phyloP scores from a whole-genome alignment of 257 asterid species.

The Nemophila menziesii region DNA sequence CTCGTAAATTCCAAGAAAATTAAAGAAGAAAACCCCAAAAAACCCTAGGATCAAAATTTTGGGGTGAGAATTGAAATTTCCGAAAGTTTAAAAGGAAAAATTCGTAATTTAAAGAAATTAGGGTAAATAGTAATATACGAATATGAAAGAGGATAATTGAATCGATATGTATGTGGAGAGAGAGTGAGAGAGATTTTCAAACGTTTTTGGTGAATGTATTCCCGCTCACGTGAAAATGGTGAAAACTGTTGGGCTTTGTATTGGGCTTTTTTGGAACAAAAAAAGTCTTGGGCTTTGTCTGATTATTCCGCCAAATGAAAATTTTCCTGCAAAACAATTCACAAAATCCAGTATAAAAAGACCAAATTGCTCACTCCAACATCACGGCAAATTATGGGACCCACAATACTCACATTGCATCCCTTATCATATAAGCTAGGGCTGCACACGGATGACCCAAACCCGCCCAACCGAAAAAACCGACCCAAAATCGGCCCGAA shows the following conservation, averaged over 20 bases:
- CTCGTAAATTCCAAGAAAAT: neutral
- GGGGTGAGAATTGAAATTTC: neutral
- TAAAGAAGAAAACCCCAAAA: neutral
- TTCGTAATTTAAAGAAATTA: neutral
- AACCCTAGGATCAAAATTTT: neutral
- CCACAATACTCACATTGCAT: too few relatives aligned
- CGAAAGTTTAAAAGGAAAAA: neutral
- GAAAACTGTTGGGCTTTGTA: neutral
- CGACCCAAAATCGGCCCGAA: too few relatives aligned
- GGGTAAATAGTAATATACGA: neutral
- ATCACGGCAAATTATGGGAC: too few relatives aligned
- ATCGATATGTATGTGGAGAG: neutral
- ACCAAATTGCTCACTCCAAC: too few relatives aligned
- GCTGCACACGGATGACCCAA: too few relatives aligned
- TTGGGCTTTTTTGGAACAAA: too few relatives aligned
- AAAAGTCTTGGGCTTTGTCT: too few relatives aligned
- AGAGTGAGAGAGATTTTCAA: slow-evolving; percentile 11
- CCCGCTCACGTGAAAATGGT: slow-evolving; percentile 16
- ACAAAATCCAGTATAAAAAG: too few relatives aligned
- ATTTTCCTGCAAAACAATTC: too few relatives aligned
- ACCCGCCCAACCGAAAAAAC: too few relatives aligned
- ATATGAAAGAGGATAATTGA: neutral
- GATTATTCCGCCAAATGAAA: too few relatives aligned
- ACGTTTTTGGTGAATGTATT: slow-evolving; percentile 13
- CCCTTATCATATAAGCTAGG: too few relatives aligned